Conservation (phyloP, 768 basidiomycete species). For the Suillus ampliporus region DNA sequence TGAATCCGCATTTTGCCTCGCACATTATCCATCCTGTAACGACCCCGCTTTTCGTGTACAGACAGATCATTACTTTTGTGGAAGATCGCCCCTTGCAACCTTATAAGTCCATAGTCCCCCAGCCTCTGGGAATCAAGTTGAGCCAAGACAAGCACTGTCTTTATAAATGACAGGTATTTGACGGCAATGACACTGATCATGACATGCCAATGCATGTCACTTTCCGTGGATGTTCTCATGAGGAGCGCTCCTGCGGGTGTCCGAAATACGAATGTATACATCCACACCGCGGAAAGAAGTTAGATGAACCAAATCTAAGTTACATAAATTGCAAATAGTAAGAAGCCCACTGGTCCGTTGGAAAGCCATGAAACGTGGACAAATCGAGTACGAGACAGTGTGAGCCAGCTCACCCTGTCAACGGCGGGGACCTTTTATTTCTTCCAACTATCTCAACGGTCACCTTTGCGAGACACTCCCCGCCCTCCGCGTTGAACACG, state of each 20-base stretch:
- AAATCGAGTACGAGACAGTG: slow-evolving; percentile 9
- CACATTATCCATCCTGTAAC: slow-evolving; percentile 31
- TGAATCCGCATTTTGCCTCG: slow-evolving; percentile 24
- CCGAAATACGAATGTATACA: background rate
- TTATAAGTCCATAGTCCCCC: background rate
- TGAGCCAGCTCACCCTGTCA: slow-evolving; percentile 34
- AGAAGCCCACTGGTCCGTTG: slow-evolving; percentile 21
- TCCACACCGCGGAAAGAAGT: slow-evolving; percentile 3
- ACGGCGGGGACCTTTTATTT: slow-evolving; percentile 32
- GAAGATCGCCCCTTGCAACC: slow-evolving; percentile 1
- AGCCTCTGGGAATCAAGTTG: background rate
- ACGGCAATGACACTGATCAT: background rate
- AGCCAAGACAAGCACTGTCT: background rate
- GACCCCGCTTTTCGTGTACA: slow-evolving; percentile 24
- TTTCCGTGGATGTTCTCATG: background rate
- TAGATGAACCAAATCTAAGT: slow-evolving; percentile 15
- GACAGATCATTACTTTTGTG: slow-evolving; percentile 8
- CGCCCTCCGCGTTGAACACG: slow-evolving; percentile 55
- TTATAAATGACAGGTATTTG: slow-evolving; percentile 1
- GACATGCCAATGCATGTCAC: background rate
- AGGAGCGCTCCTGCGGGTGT: background rate
- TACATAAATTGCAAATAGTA: slow-evolving; percentile 29
- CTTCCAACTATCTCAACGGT: slow-evolving; percentile 59
- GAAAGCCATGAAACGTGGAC: slow-evolving; percentile 6
- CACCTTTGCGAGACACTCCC: slow-evolving; percentile 58